Evolutionary conservation across 169 alveolate genomes (phyloP).

Genomic region (Eimeria falciformis): DNA sequence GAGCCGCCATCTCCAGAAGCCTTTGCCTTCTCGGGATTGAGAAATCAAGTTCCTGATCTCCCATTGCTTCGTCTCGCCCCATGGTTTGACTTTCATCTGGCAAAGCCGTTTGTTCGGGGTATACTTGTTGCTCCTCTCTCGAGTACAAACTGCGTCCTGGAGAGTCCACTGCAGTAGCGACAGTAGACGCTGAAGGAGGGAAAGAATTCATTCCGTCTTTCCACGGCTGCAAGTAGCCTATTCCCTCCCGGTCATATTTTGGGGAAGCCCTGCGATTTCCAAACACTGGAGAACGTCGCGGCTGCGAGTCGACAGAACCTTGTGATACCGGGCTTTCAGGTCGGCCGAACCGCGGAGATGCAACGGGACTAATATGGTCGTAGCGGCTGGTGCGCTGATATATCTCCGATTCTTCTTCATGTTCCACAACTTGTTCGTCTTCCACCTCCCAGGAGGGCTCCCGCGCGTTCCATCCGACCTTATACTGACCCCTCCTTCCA

Average conservation of each 20-base stretch:
- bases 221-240: not conserved
- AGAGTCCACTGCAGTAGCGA: not conserved
- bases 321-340: not conserved
- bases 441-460: no score
- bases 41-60: no score
- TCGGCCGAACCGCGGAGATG: slow-evolving; percentile 23
- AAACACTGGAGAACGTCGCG: not conserved
- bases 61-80: no score
- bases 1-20: not conserved
- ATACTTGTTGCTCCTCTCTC: not conserved
- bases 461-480: no score
- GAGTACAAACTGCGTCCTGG: not conserved
- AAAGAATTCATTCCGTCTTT: not conserved
- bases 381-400: not conserved
- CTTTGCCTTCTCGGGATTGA: slow-evolving; percentile 1
- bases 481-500: no score
- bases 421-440: no score
- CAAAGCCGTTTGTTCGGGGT: no score
- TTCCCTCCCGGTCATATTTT: not conserved
- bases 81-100: no score
- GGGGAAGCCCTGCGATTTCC: not conserved
- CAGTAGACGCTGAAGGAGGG: slow-evolving; percentile 11
- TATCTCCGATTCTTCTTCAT: not conserved
- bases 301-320: not conserved
- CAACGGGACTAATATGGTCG: slow-evolving; percentile 34